Evolutionary conservation across 768 basidiomycete species (phyloP), one percentile per base, ranked within the genome.

Genomic region (Glaciozyma antarctica): DNA sequence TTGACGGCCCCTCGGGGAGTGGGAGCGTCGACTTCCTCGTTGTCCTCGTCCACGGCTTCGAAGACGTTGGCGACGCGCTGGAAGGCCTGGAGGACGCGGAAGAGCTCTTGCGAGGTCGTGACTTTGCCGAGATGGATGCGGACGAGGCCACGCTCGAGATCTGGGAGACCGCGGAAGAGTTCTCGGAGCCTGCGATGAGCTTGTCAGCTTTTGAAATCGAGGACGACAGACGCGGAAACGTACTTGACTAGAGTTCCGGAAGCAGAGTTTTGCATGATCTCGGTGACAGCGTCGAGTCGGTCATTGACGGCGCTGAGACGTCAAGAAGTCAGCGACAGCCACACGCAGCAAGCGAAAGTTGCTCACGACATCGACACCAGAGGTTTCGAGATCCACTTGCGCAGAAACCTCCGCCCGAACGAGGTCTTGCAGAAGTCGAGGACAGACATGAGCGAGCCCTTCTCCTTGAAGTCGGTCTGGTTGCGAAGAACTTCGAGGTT

Each of bases 401-500:
- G 83, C 62, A 99, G 79, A 71, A 89, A 77, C 60, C 94, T 81
- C 24, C 88, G 84, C 17, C 94, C 94, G 80, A 95, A 95, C 69
- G 82, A 84, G 4, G 94, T 97, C 68, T 83, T 83, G 41, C 91
- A 94, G 64, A 83, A 83, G 78, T 97, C 88, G 60, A 99, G 79
- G 10, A 93, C 81, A 83, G 86, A 88, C 67, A 95, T 78, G 54
- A 99, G 78, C 58, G 89, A 88, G 6, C 92, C 93, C 63, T 78
- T 81, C 24, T 81, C 78, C 16, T 82, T 83, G 61, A 82, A 82
- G 74, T 95, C 87, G 0, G 89, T 90, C 73, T 88, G 86, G 71
- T 97, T 98, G 43, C 85, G 82, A 75, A 89, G 93, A n/a, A 99
- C 84, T 76, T 98, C 93, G 52, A 84, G 84, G 66, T 49, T 32